Percentiles rank a stretch among this genome's conserved stretches.
Conservation (phyloP, 2,329 filamentous ascomycete species). For the Cladophialophora carrionii region DNA sequence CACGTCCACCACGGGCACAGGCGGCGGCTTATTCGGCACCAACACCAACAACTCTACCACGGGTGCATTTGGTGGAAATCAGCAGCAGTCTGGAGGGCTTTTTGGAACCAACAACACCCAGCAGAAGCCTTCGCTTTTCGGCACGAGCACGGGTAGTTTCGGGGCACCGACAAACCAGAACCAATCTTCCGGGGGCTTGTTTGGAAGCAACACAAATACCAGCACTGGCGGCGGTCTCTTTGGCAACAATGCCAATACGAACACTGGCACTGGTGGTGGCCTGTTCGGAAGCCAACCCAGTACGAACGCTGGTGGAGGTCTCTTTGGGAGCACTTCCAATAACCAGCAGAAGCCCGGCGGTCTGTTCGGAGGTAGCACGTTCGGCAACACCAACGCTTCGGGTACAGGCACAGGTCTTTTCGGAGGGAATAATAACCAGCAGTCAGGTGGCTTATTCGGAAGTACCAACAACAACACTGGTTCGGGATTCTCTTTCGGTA, state of each 20-base stretch:
- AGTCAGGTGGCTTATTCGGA: slow-evolving; percentile 37
- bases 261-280: slow-evolving; percentile 52
- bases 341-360: slow-evolving; percentile 53
- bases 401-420: slow-evolving; percentile 46
- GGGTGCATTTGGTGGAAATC: slow-evolving; percentile 37
- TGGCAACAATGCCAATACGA: slow-evolving; percentile 53
- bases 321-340: slow-evolving; percentile 56
- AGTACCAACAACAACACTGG: slow-evolving; percentile 34
- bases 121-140: slow-evolving; percentile 38
- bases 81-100: slow-evolving; percentile 46
- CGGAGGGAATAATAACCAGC: slow-evolving; percentile 45
- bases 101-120: slow-evolving; percentile 47
- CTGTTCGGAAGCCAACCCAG: slow-evolving; percentile 50
- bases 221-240: slow-evolving; percentile 48
- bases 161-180: slow-evolving; percentile 44
- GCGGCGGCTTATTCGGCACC: slow-evolving; percentile 30
- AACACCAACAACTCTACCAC: slow-evolving; percentile 37
- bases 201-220: slow-evolving; percentile 45
- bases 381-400: slow-evolving; percentile 30
- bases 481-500: slow-evolving; percentile 55
- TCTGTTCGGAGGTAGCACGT: slow-evolving; percentile 47
- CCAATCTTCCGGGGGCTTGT: slow-evolving; percentile 51
- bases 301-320: slow-evolving; percentile 42
- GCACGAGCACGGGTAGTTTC: slow-evolving; percentile 47
- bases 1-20: slow-evolving; percentile 41